A percentile compares a stretch with the other conserved stretches of the same genome.
phyloP scores from a whole-genome alignment of 495 filamentous ascomycete genomes.

The Corynascus novoguineensis region DNA sequence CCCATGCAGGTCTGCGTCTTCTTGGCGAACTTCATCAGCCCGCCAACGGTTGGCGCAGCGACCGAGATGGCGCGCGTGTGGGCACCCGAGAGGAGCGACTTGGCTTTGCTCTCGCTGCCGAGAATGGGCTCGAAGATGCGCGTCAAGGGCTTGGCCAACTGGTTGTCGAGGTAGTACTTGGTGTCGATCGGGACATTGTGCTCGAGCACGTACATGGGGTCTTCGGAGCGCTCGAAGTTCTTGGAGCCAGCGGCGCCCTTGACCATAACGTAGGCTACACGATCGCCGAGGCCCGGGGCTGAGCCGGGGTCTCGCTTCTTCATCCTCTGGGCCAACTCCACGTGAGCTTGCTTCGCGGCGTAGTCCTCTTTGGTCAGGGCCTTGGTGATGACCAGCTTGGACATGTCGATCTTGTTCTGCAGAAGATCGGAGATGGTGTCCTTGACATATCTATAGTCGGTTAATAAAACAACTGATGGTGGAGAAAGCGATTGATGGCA shows the following conservation, averaged over 20 bases:
- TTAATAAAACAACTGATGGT: slow-evolving; percentile 15
- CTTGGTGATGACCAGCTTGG: slow-evolving; percentile 98
- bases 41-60: slow-evolving; percentile 80
- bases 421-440: slow-evolving; percentile 90
- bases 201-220: slow-evolving; percentile 93
- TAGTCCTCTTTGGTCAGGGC: slow-evolving; percentile 82
- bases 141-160: slow-evolving; percentile 86
- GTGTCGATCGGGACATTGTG: slow-evolving; percentile 98
- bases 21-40: slow-evolving; percentile 97
- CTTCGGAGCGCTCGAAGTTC: slow-evolving; percentile 93
- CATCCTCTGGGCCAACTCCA: slow-evolving; percentile 92
- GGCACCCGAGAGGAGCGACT: slow-evolving; percentile 74
- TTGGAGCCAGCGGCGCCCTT: slow-evolving; percentile 82
- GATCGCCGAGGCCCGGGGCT: slow-evolving; percentile 88
- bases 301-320: slow-evolving; percentile 92
- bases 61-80: slow-evolving; percentile 91
- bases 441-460: slow-evolving; percentile 75
- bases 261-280: slow-evolving; percentile 97
- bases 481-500: slow-evolving; percentile 30
- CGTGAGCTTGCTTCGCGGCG: slow-evolving; percentile 85
- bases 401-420: slow-evolving; percentile 98
- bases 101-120: slow-evolving; percentile 75
- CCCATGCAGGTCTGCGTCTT: slow-evolving; percentile 97
- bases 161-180: slow-evolving; percentile 98
- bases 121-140: slow-evolving; percentile 98